These are phyloP conservation scores for Tylopilus sp. DNA, from an alignment of 1,284 basidiomycete genomes.

Conservation along the genomic window DNA sequence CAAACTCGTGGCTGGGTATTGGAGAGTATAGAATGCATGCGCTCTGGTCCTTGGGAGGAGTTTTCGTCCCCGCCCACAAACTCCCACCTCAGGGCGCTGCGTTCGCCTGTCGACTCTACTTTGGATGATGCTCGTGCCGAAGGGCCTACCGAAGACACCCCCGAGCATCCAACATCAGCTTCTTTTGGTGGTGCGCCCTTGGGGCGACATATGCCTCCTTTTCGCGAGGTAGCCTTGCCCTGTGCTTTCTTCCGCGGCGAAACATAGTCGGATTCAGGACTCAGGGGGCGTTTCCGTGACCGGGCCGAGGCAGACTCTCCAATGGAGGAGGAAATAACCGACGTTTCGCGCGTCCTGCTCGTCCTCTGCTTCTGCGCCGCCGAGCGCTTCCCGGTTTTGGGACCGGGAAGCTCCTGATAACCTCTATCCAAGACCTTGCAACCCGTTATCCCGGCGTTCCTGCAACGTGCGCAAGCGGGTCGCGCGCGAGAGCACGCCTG, in stretches of 20 bases:
- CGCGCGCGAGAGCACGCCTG: constrained; percentile 27
- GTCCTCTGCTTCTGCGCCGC: not conserved
- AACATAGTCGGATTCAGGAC: constrained; percentile 6
- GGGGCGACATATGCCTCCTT: not conserved
- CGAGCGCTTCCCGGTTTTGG: constrained; percentile 11
- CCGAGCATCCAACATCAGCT: not conserved
- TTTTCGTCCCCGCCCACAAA: constrained; percentile 12
- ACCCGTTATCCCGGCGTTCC: not conserved
- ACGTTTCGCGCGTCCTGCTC: not conserved
- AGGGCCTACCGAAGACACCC: not conserved
- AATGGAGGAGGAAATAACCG: not conserved
- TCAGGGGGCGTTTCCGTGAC: constrained; percentile 15
- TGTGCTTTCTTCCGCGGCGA: constrained; percentile 12
- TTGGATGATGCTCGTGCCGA: not conserved
- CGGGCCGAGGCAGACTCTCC: not conserved
- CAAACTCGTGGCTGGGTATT: constrained; percentile 23
- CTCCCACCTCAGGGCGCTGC: constrained; percentile 14
- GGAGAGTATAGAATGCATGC: not conserved
- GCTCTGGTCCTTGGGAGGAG: not conserved
- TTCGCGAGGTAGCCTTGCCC: not conserved
- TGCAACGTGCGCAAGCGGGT: constrained; percentile 25
- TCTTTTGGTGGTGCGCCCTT: not conserved
- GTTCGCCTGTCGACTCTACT: not conserved
- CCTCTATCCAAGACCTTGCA: constrained; percentile 7
- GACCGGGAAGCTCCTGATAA: constrained; percentile 26